Evolutionary conservation across 768 basidiomycete species (phyloP).

Genomic region (Boletus pseudopeckii): DNA sequence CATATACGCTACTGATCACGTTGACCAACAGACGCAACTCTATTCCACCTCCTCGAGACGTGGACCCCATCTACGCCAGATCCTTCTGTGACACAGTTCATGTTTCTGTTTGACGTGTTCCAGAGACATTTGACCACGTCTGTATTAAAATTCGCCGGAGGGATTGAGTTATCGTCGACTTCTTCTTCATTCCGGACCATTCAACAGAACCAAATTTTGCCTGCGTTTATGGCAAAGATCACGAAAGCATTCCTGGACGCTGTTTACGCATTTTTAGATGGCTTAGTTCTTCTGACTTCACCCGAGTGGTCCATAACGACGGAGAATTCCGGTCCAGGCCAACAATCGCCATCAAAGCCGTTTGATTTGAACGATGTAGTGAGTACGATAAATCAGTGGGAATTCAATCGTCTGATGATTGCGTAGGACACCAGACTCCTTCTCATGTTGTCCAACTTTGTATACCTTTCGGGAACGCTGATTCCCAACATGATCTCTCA

Average conservation of each 20-base stretch:
- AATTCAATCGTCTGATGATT: not conserved
- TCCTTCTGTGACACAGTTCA: constrained; percentile 67
- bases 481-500: constrained; percentile 80
- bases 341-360: constrained; percentile 25
- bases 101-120: constrained; percentile 75
- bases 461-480: constrained; percentile 61
- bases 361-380: constrained; percentile 64
- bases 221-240: constrained; percentile 68
- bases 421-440: constrained; percentile 82
- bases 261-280: constrained; percentile 82
- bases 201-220: constrained; percentile 60
- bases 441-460: constrained; percentile 86
- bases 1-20: constrained; percentile 2
- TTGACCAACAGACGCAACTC: constrained; percentile 63
- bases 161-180: constrained; percentile 52
- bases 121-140: constrained; percentile 73
- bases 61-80: constrained; percentile 69
- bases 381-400: constrained; percentile 21
- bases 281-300: constrained; percentile 74
- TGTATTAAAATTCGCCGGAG: constrained; percentile 79
- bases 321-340: constrained; percentile 9
- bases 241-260: constrained; percentile 83
- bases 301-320: constrained; percentile 50
- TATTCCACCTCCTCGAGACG: constrained; percentile 83
- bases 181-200: constrained; percentile 47